Conservation (phyloP, 176 grass and related monocot genomes). For the Aegilops longissima region DNA sequence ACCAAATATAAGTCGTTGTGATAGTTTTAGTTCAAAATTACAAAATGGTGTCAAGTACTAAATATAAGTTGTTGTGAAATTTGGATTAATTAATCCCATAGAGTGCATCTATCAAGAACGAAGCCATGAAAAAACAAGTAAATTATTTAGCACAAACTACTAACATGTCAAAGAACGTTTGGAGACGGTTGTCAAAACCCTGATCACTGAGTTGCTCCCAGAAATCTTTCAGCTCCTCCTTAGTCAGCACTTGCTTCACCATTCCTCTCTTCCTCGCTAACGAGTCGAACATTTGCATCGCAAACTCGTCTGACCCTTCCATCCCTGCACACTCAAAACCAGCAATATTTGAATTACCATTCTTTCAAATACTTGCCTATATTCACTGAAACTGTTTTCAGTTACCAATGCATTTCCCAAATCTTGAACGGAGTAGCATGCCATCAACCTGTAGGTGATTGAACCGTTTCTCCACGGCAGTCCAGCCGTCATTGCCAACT, state of each 20-base stretch:
- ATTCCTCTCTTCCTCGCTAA: constrained; percentile 81
- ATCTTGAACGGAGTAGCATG: constrained; percentile 66
- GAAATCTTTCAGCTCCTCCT: constrained; percentile 88
- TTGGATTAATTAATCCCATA: too few relatives aligned
- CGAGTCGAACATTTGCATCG: constrained; percentile 71
- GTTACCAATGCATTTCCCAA: constrained; percentile 92
- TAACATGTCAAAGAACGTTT: constrained; percentile 94
- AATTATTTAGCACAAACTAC: constrained; percentile 11
- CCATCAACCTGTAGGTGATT: constrained; percentile 70
- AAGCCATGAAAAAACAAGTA: constrained; percentile 4
- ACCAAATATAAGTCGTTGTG: too few relatives aligned
- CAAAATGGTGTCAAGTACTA: too few relatives aligned
- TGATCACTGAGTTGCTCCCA: constrained; percentile 82
- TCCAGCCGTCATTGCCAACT: constrained; percentile 68
- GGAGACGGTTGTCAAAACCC: constrained; percentile 78
- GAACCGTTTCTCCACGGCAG: constrained; percentile 69
- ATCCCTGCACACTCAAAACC: constrained; percentile 66
- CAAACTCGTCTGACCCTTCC: constrained; percentile 89
- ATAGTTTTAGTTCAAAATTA: too few relatives aligned
- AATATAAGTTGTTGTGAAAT: too few relatives aligned
- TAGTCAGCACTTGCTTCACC: constrained; percentile 60
- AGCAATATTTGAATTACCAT: background rate
- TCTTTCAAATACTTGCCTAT: background rate
- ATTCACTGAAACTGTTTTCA: constrained; percentile 4
- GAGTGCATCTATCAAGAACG: background rate